Base-by-base conservation (phyloP, 176 grass and related monocot genomes). In the Saccharum spontaneum region DNA sequence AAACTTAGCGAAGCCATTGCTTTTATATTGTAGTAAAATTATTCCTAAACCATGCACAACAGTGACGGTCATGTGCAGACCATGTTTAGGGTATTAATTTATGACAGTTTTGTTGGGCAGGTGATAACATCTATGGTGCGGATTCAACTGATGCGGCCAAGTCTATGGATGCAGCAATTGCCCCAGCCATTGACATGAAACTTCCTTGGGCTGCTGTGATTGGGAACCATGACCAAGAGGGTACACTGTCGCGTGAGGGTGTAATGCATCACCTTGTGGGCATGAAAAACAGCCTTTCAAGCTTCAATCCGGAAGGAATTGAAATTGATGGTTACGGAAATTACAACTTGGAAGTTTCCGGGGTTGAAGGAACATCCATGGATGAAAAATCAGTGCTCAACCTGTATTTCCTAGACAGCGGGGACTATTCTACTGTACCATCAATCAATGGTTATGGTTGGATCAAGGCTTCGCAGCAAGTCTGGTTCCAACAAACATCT, bases 141-240 rank as follows among this genome's bases (percentile, higher is more conserved):
- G 93, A 98, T 77, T 45, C 93, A 2, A 92, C 83, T 12, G 84
- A 98, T 3, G 87, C 96, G 0, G 82, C 88, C 40, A 98, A 95
- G 76, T 98, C 96, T 17, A 84, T 98, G 96, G 86, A 88, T 52
- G 89, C 90, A 23, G 89, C 96, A 31, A 95, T 95, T n/a, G 91
- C 87, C 28, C 96, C 96, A 18, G 93, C 71, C 11, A 78, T 98
- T 45, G 44, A 76, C 40, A 92, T 94, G 83, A 92, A 89, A 37
- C 91, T 95, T 14, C 96, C 93, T 28, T 98, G 96, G 96, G 93
- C 96, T 73, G 93, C 96, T 33, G 91, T 92, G 34, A 83, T 98
- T 8, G 96, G 96, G 20, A 98, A 98, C 81, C 96, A 98, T 67
- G 96, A 98, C 81, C 96, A 98, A 62, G 91, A 98, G 81, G 90